Conservation (phyloP, 495 filamentous ascomycete species). For the Aspergillus mulundensis region DNA sequence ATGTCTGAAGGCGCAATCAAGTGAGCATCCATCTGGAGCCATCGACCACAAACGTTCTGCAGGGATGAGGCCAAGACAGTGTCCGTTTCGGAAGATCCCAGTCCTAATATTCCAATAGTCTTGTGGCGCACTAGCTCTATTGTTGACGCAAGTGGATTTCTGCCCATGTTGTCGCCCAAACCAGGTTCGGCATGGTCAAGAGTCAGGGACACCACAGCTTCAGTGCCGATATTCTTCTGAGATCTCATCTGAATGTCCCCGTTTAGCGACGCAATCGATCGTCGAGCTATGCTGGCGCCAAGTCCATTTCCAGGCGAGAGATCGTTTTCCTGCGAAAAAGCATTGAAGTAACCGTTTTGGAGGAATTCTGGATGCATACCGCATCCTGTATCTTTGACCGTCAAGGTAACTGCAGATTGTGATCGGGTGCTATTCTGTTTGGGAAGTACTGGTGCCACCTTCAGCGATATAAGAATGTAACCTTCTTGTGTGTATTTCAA, state of each 20-base stretch:
- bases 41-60: too few relatives aligned
- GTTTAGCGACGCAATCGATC: constrained; percentile 35
- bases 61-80: too few relatives aligned
- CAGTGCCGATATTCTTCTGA: constrained; percentile 19
- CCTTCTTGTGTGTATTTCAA: constrained; percentile 42
- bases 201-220: too few relatives aligned
- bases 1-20: too few relatives aligned
- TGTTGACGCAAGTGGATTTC: too few relatives aligned
- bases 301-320: constrained; percentile 43
- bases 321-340: constrained; percentile 47
- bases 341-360: constrained; percentile 37
- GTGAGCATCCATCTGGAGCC: too few relatives aligned
- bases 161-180: too few relatives aligned
- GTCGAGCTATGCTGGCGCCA: constrained; percentile 41
- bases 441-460: neutral
- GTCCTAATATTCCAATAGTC: too few relatives aligned
- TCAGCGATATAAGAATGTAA: constrained; percentile 30
- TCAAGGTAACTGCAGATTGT: constrained; percentile 12
- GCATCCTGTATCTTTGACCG: constrained; percentile 31
- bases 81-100: too few relatives aligned
- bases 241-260: constrained; percentile 40
- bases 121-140: too few relatives aligned
- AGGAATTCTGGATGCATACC: constrained; percentile 37
- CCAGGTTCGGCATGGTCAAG: too few relatives aligned
- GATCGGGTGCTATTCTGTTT: neutral